A percentile compares a stretch with the other conserved stretches of the same genome.
Conservation (phyloP, 768 basidiomycete genomes). For the Termitomyces sp. region DNA sequence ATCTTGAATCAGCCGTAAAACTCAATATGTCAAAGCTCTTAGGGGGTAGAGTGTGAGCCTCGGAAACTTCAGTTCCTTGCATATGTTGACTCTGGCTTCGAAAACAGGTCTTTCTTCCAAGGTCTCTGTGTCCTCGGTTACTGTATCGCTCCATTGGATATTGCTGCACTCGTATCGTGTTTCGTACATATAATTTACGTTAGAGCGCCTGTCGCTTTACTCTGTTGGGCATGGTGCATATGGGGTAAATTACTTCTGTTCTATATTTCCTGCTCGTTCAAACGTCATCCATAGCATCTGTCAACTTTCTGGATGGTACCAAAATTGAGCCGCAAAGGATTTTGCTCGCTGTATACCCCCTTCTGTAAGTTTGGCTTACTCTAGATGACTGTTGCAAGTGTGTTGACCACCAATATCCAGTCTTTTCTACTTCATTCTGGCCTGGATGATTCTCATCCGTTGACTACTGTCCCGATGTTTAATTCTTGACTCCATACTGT, state of each 20-base stretch:
- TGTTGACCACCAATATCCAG: constrained; percentile 27
- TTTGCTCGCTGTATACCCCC: constrained; percentile 92
- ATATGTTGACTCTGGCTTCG: not conserved
- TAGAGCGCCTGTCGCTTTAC: constrained; percentile 77
- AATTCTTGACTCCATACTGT: not conserved
- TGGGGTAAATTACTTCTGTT: constrained; percentile 66
- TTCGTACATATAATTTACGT: constrained; percentile 85
- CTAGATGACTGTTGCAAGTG: not conserved
- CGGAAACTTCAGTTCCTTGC: not conserved
- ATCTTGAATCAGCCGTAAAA: constrained; percentile 1
- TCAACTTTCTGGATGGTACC: constrained; percentile 94
- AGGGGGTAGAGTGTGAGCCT: constrained; percentile 73
- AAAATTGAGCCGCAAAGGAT: constrained; percentile 89
- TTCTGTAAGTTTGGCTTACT: constrained; percentile 51
- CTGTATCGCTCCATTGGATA: constrained; percentile 88
- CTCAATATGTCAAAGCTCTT: constrained; percentile 45
- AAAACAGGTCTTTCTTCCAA: constrained; percentile 85
- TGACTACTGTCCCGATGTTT: constrained; percentile 23
- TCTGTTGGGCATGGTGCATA: constrained; percentile 93
- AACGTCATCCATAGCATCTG: constrained; percentile 54
- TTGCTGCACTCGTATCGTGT: constrained; percentile 83
- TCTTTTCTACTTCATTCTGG: constrained; percentile 89
- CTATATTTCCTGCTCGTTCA: not conserved
- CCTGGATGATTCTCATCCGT: constrained; percentile 97
- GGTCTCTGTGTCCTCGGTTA: constrained; percentile 93